A percentile compares a stretch with the other conserved stretches of the same genome.
Evolutionary conservation across 257 asterid species (phyloP).

Genomic region (Gentiana straminea): DNA sequence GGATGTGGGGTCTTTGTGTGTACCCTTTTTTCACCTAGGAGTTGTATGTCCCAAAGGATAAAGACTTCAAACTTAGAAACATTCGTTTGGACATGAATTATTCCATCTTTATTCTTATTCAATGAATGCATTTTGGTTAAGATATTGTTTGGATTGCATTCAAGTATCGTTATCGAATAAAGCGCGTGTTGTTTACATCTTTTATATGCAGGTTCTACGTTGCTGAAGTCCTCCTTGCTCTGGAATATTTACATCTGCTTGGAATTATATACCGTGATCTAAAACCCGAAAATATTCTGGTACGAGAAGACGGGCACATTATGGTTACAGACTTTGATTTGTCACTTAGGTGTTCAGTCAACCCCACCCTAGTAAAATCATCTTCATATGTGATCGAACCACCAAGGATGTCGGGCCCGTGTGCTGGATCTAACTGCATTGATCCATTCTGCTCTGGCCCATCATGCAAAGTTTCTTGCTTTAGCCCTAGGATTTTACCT

Average conservation of each 20-base stretch:
- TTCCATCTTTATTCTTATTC: no score
- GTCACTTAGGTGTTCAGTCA: constrained; percentile 80
- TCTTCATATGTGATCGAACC: constrained; percentile 45
- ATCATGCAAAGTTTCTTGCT: constrained; percentile 85
- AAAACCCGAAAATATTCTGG: constrained; percentile 83
- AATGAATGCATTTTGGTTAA: no score
- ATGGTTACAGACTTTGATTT: constrained; percentile 90
- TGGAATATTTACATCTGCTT: constrained; percentile 88
- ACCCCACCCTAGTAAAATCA: constrained; percentile 60
- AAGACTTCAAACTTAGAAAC: no score
- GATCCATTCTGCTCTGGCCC: constrained; percentile 90
- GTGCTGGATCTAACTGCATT: constrained; percentile 80
- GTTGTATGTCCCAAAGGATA: no score
- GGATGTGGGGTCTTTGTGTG: no score
- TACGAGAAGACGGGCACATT: constrained; percentile 93
- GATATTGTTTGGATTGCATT: no score
- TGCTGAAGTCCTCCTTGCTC: constrained; percentile 91
- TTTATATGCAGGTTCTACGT: constrained; percentile 56
- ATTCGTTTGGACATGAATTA: no score
- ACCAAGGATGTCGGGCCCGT: constrained; percentile 82
- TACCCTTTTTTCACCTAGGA: no score
- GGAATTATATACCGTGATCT: constrained; percentile 88
- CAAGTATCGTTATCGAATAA: no score
- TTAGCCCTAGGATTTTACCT: constrained; percentile 56
- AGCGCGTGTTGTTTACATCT: not conserved